A percentile compares a stretch with the other conserved stretches of the same genome.
Conservation (phyloP, 2,329 filamentous ascomycete genomes). For the Fusarium sarcochroum region DNA sequence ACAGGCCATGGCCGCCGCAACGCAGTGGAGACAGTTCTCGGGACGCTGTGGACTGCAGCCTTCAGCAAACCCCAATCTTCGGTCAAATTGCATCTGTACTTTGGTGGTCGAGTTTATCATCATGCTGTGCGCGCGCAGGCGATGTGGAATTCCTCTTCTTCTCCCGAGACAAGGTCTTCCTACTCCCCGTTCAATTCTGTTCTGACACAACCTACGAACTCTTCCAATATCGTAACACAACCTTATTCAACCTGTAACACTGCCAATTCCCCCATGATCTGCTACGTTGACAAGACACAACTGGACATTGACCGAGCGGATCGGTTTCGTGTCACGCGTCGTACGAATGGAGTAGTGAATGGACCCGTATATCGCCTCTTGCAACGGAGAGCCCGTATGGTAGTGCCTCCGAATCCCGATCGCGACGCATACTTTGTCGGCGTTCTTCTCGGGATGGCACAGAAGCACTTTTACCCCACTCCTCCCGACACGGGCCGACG, state of each 20-base stretch:
- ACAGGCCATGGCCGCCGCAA: slow-evolving; percentile 53
- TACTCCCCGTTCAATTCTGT: slow-evolving; percentile 55
- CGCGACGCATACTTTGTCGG: slow-evolving; percentile 68
- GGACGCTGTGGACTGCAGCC: slow-evolving; percentile 59
- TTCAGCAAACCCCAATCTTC: slow-evolving; percentile 50
- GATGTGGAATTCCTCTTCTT: slow-evolving; percentile 61
- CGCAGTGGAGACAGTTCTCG: slow-evolving; percentile 61
- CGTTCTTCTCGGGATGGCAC: slow-evolving; percentile 70
- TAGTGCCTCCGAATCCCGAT: slow-evolving; percentile 63
- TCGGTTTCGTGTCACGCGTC: slow-evolving; percentile 61
- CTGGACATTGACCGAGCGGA: slow-evolving; percentile 61
- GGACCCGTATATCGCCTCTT: slow-evolving; percentile 64
- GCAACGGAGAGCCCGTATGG: slow-evolving; percentile 60
- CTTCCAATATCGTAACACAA: slow-evolving; percentile 46
- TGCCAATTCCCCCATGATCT: slow-evolving; percentile 54
- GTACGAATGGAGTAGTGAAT: slow-evolving; percentile 60
- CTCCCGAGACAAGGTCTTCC: slow-evolving; percentile 44
- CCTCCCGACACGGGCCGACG: slow-evolving; percentile 41
- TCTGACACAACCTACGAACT: slow-evolving; percentile 55
- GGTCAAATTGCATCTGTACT: slow-evolving; percentile 64
- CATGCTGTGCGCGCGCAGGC: slow-evolving; percentile 63
- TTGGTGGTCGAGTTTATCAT: slow-evolving; percentile 61
- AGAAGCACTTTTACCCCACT: slow-evolving; percentile 64
- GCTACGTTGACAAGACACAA: slow-evolving; percentile 64
- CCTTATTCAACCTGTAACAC: slow-evolving; percentile 43